Evolutionary conservation across 345 rosid genomes (phyloP).

Genomic region (Eucalyptus virginea): DNA sequence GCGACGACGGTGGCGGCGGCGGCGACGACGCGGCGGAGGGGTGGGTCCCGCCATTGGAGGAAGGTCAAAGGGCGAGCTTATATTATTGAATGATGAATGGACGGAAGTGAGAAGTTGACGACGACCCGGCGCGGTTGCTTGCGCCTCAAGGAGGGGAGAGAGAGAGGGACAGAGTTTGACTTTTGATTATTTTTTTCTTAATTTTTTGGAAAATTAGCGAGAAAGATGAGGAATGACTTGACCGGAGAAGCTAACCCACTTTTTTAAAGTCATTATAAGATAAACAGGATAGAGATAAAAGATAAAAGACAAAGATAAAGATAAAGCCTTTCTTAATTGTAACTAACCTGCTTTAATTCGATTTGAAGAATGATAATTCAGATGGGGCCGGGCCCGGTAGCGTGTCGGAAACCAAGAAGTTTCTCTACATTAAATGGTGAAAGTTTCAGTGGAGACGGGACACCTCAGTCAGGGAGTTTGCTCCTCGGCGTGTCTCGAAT

Average conservation of each 20-base stretch:
- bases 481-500: accelerated
- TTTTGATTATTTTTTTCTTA: too few relatives aligned
- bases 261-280: too few relatives aligned
- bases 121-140: neutral
- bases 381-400: too few relatives aligned
- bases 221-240: too few relatives aligned
- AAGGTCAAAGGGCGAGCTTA: neutral
- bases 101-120: neutral
- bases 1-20: neutral
- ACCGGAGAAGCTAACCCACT: too few relatives aligned
- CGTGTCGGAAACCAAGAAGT: neutral
- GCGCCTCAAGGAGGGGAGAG: neutral
- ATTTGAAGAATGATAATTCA: neutral
- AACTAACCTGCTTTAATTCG: neutral
- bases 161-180: too few relatives aligned
- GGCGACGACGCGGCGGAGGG: neutral
- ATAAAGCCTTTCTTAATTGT: too few relatives aligned
- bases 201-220: too few relatives aligned
- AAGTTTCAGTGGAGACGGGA: neutral
- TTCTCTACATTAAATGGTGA: accelerated
- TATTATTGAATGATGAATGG: neutral
- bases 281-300: too few relatives aligned
- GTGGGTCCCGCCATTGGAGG: too few relatives aligned
- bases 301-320: too few relatives aligned
- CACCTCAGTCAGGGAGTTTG: too few relatives aligned